Conservation (phyloP, 768 basidiomycete species). For the Psilocybe cubensis region DNA sequence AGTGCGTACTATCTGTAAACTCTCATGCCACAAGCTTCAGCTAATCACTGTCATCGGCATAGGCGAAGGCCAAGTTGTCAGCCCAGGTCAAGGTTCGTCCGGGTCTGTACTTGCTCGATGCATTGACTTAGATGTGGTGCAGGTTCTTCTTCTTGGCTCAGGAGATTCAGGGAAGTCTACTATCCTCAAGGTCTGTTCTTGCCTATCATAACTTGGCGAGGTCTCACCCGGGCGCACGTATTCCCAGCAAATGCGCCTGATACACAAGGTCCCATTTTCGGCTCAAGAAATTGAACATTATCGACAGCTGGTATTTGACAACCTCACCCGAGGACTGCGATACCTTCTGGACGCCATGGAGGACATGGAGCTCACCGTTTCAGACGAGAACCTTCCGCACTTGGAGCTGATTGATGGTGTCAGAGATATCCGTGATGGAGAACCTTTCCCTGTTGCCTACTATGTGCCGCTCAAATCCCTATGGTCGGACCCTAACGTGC, state of each 20-base stretch:
- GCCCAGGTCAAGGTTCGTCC: conserved; percentile 72
- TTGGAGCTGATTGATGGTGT: conserved; percentile 70
- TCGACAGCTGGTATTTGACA: conserved; percentile 91
- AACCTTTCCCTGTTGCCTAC: conserved; percentile 75
- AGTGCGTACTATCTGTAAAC: conserved; percentile 41
- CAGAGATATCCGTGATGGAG: conserved; percentile 75
- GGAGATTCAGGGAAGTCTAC: conserved; percentile 96
- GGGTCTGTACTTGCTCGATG: conserved; percentile 1
- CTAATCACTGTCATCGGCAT: neutral
- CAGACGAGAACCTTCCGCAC: conserved; percentile 58
- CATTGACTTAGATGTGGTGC: conserved; percentile 1
- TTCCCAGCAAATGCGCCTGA: conserved; percentile 91
- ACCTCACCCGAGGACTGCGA: conserved; percentile 85
- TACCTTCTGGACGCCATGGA: conserved; percentile 88
- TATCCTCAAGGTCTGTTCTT: conserved; percentile 71
- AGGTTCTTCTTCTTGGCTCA: conserved; percentile 90
- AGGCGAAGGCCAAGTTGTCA: conserved; percentile 78
- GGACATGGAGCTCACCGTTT: conserved; percentile 80
- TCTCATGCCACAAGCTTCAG: conserved; percentile 1
- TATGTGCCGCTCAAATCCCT: conserved; percentile 68
- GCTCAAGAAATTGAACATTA: conserved; percentile 84
- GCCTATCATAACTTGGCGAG: neutral
- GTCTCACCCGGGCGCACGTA: neutral
- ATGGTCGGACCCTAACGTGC: conserved; percentile 79
- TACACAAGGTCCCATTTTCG: conserved; percentile 87